Evolutionary conservation across 2,329 filamentous ascomycete genomes (phyloP).

Genomic region (Aspergillus sp.): DNA sequence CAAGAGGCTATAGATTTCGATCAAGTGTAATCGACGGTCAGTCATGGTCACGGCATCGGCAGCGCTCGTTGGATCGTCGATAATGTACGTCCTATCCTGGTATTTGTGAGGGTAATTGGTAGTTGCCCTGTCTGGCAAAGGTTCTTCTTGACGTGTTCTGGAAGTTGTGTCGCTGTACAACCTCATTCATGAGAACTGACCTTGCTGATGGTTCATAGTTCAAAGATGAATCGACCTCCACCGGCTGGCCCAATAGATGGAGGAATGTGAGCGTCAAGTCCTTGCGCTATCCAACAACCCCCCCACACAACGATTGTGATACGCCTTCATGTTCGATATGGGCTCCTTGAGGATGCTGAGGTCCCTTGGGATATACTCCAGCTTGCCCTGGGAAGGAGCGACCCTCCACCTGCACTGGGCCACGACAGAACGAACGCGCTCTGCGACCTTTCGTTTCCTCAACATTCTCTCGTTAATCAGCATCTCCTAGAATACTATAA

Average conservation of each 20-base stretch:
- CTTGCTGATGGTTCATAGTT: background rate
- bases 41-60: background rate
- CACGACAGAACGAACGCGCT: background rate
- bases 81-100: background rate
- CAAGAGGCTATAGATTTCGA: background rate
- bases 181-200: too few species aligned
- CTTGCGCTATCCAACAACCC: too few species aligned
- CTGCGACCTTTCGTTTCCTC: background rate
- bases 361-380: too few species aligned
- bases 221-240: background rate
- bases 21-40: background rate
- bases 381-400: background rate
- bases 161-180: background rate
- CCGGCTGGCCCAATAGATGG: background rate
- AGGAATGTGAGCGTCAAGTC: too few species aligned
- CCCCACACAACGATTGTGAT: too few species aligned
- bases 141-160: background rate
- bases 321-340: too few species aligned
- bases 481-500: background rate
- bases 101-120: background rate
- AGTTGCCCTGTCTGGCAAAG: background rate
- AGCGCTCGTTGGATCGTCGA: background rate
- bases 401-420: background rate
- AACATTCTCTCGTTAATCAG: background rate
- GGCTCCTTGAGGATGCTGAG: too few species aligned